Base-by-base conservation (phyloP, 176 grass and related monocot genomes). In the Poa annua region DNA sequence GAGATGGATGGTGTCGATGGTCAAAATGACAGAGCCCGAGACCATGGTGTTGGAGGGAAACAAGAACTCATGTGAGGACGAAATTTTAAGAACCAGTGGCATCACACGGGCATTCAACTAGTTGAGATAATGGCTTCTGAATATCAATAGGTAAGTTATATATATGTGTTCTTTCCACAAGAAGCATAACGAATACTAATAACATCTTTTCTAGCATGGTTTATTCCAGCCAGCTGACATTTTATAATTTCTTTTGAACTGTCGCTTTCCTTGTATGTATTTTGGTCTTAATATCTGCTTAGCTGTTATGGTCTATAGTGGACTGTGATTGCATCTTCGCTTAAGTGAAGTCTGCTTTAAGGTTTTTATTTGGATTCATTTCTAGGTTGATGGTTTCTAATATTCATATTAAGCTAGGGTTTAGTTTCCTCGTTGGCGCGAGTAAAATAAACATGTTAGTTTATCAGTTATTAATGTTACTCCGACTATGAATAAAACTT, bases 371-470 rank as follows among this genome's bases (percentile, higher is more conserved):
- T 61, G 22, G 22, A 26, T 61, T 11, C 22, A 4, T 5, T 11
- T 61, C 22, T 26, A 61, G 3, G 25, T 22, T 25, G 11, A 26
- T 61, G 11, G 22, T 61, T 61, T 61, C 22, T 61, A 11, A 61
- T 61, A 26, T 26, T 25, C 11, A 12, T 3, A 25, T 61, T 61
- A 61, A 59, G 55, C 4, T 59, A 8, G 11, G n/a, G 55, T 59
- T 59, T 11, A 61, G 57, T 61, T 26, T 21, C 57, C 10, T 61
- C 22, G 11, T 61, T 26, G 21, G 57, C 57, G 11, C n/a, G 10
- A 61, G 57, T 61, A 61, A 22, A 61, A 11, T n/a, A 59, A 61
- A 61, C 21, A 61, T 61, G 57, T 59, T 61, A 61, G 57, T 61
- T 61, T 61, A 61, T 25, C 3, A 61, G 57, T 55, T n/a, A 9